Evolutionary conservation across 257 asterid species (phyloP), one percentile per base, ranked within the genome.

Genomic region (Verbena officinalis): DNA sequence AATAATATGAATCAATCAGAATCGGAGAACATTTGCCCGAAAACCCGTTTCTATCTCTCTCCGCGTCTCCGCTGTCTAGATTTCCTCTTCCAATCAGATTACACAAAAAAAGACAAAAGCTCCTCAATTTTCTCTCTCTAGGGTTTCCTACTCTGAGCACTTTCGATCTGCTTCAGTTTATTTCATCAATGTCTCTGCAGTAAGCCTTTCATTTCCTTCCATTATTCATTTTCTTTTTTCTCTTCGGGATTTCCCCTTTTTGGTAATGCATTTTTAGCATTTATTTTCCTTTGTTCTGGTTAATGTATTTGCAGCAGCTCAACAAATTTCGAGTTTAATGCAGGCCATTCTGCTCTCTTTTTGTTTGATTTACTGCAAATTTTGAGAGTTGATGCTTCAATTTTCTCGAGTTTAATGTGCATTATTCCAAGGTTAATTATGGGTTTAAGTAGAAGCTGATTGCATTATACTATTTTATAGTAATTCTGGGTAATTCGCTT

Each of bases 71-170:
- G 33, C 74, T 73, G 68, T 44, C 75, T 58, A 49, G 69, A 71
- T 46, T 74, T 62, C 48, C 52, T 24, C 50, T 45, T 67, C 81
- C 80, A 75, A 59, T 68, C 86, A 77, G 71, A 73, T 75, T 73
- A 34, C 59, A 53, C 64, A 70, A 40, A 56, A 27, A 51, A 49
- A 46, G 45, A 43, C 27, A 71, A 12, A 30, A 33, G 16, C 69
- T 53, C 70, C 53, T 49, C 23, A 15, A 19, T 2, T 7, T 52
- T 51, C 46, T 59, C 67, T 73, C 24, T 58, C 70, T 33, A 85
- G 90, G 86, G 84, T 75, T 78, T 76, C 64, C 79, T 45, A 19
- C 62, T n/a, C 39, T 27, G 34, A 39, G 59, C 67, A 51, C 59
- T 36, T 16, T 59, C 71, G 66, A 69, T 74, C 73, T 65, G 65